Evolutionary conservation across 2,329 filamentous ascomycete genomes (phyloP), one percentile per base, ranked within the genome.

Genomic region (Neoarthrinium moseri): DNA sequence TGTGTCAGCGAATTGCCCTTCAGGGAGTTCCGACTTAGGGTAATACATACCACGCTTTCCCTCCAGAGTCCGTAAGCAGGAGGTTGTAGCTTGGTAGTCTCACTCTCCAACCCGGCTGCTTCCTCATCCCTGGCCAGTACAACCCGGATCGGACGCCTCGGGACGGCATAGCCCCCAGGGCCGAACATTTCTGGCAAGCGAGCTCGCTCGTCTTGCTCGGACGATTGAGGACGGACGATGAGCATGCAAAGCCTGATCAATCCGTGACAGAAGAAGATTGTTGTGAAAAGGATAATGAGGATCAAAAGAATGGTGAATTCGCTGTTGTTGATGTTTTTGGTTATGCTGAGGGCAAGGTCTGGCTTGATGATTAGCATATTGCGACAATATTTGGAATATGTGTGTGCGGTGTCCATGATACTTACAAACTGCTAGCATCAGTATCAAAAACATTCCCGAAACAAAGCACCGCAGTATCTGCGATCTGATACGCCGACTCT

Each of bases 61-160:
- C 89, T 77, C 88, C 89, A 95, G 1, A 90, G 70, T 0, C 91
- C 91, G 61, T 96, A 96, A 2, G 89, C 89, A 0, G 91, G 91
- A 4, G 91, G 91, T 7, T 83, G 81, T 17, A 75, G 53, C 56
- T 83, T 83, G 33, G 70, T 68, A 0, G 77, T 69, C 48, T 81
- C 77, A 41, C 73, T 78, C 46, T 80, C 75, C 43, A 75, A 63
- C 4, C 77, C 79, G 2, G 71, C 77, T 15, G 80, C 78, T 58
- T 91, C 88, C 58, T 91, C 87, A 58, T 94, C 89, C 32, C 81
- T 77, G 2, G 83, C 82, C 36, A 92, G 74, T 15, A 87, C 80
- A 10, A 95, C 88, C 32, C 78, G 84, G 50, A 95, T 95, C 1
- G 91, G 91, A 21, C 79, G 74, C 7, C 75, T 68, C 4, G 89